These are phyloP conservation scores for Ceratobasidium sp. DNA, from an alignment of 1,284 basidiomycete genomes.

Conservation along the genomic window DNA sequence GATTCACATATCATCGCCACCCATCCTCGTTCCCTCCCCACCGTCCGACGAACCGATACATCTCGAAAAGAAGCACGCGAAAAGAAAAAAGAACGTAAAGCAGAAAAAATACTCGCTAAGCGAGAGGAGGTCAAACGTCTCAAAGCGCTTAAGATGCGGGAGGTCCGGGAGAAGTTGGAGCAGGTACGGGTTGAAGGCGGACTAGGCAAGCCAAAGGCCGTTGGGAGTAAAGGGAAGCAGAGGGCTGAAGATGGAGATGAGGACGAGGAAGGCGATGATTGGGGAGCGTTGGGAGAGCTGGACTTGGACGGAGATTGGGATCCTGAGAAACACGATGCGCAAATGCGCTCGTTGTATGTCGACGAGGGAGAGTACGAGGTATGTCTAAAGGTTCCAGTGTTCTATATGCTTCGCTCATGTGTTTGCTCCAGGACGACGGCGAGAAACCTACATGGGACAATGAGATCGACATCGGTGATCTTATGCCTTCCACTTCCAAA, in stretches of 20 bases:
- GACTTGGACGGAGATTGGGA: conserved; percentile 88
- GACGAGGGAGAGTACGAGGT: conserved; percentile 63
- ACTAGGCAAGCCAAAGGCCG: conserved; percentile 50
- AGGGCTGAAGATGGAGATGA: not conserved
- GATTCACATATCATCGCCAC: conserved; percentile 77
- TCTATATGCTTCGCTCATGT: not conserved
- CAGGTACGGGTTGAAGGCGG: conserved; percentile 75
- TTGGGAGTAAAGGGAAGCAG: conserved; percentile 49
- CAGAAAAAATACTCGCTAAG: conserved; percentile 77
- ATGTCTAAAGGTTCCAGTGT: conserved; percentile 35
- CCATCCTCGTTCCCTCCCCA: conserved; percentile 79
- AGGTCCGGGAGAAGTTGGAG: conserved; percentile 80
- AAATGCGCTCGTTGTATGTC: conserved; percentile 79
- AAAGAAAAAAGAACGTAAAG: conserved; percentile 78
- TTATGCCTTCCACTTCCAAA: conserved; percentile 58
- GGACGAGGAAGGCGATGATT: conserved; percentile 22
- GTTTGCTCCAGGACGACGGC: conserved; percentile 56
- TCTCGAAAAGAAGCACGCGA: conserved; percentile 84
- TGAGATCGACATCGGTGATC: conserved; percentile 83
- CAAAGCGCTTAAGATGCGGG: conserved; percentile 86
- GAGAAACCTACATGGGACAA: conserved; percentile 91
- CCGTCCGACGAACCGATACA: conserved; percentile 82
- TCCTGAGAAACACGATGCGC: conserved; percentile 76
- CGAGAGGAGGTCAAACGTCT: conserved; percentile 82
- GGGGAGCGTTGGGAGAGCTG: conserved; percentile 66